Conservation (phyloP, 2,329 filamentous ascomycete species). For the Didymella pomorum region DNA sequence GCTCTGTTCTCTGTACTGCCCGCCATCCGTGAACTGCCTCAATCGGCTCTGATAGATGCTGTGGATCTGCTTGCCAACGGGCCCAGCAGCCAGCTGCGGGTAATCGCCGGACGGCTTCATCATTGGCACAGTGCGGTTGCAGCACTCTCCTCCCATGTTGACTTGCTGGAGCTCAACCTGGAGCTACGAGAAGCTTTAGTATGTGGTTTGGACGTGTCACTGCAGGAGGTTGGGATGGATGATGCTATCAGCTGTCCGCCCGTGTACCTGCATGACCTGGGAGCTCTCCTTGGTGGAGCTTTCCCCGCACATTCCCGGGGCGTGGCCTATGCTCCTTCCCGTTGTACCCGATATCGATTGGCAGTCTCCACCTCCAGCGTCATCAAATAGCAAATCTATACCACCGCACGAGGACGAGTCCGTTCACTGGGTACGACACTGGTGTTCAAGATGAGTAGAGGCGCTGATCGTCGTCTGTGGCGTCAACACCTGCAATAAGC, state of each 20-base stretch:
- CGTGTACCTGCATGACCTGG: constrained; percentile 19
- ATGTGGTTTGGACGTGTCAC: not conserved
- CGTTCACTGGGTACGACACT: no score
- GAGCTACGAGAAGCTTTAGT: not conserved
- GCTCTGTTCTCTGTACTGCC: constrained; percentile 75
- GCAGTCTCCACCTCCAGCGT: not conserved
- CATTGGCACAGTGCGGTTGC: constrained; percentile 39
- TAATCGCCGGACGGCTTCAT: constrained; percentile 32
- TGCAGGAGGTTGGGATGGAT: constrained; percentile 4
- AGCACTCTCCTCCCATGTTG: constrained; percentile 48
- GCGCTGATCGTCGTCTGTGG: not conserved
- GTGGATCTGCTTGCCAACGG: constrained; percentile 66
- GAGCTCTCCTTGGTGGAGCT: constrained; percentile 9
- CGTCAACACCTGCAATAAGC: no score
- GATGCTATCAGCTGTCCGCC: constrained; percentile 14
- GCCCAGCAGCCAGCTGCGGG: constrained; percentile 46
- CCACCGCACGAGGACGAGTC: no score
- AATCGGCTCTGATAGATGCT: constrained; percentile 87
- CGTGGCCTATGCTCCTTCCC: constrained; percentile 1
- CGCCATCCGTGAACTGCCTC: constrained; percentile 77
- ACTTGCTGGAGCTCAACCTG: not conserved
- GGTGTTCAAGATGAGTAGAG: no score
- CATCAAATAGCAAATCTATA: not conserved
- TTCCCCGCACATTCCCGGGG: constrained; percentile 11
- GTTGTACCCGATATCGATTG: constrained; percentile 9